A percentile compares a stretch with the other conserved stretches of the same genome.
These are phyloP conservation scores for Aspergillus quadricinctus DNA, from an alignment of 2,329 filamentous ascomycete genomes.

Conservation along the genomic window DNA sequence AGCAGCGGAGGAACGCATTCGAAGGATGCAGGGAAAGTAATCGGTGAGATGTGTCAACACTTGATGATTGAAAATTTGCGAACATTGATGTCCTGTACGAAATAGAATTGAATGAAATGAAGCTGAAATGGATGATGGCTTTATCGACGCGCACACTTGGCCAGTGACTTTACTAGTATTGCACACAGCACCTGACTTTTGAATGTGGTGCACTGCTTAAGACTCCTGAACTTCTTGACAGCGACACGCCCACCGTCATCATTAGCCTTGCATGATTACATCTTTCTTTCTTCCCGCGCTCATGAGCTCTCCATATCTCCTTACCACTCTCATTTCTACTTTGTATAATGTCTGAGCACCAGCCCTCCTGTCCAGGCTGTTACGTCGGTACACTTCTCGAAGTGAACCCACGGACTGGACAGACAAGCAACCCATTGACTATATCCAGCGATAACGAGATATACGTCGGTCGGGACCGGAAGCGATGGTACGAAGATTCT, in stretches of 20 bases:
- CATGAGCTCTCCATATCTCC: background rate
- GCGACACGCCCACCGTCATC: background rate
- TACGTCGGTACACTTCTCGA: conserved; percentile 21
- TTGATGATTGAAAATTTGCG: background rate
- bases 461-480: conserved; percentile 32
- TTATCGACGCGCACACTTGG: background rate
- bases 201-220: background rate
- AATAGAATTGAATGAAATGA: background rate
- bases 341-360: background rate
- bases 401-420: conserved; percentile 17
- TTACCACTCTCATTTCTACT: background rate
- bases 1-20: conserved; percentile 84
- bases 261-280: background rate
- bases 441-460: conserved; percentile 32
- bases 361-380: background rate
- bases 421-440: conserved; percentile 8
- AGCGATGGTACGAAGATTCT: conserved; percentile 24
- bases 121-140: background rate
- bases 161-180: background rate
- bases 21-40: conserved; percentile 53
- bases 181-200: background rate
- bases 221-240: background rate
- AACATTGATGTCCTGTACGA: background rate
- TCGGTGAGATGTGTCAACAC: background rate
- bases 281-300: background rate